phyloP scores from a whole-genome alignment of 495 filamentous ascomycete species.

The Thozetella sp. region DNA sequence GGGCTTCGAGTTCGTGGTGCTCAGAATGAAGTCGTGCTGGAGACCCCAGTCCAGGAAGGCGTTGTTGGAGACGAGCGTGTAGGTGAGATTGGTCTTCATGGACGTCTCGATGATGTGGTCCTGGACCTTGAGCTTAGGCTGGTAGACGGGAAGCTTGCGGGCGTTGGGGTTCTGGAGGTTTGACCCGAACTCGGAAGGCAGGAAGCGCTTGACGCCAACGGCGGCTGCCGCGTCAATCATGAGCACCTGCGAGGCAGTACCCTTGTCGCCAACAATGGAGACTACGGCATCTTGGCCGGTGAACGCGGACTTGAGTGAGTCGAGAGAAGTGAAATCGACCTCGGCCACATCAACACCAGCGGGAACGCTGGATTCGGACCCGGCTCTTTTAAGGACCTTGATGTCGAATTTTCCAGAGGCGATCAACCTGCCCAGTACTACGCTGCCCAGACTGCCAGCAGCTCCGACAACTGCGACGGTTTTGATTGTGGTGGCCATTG shows the following conservation, averaged over 20 bases:
- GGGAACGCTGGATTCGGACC: slow-evolving; percentile 28
- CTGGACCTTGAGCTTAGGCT: slow-evolving; percentile 39
- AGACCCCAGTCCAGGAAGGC: slow-evolving; percentile 33
- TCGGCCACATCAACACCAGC: slow-evolving; percentile 33
- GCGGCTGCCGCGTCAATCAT: slow-evolving; percentile 54
- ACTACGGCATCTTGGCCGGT: slow-evolving; percentile 51
- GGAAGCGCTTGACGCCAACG: slow-evolving; percentile 51
- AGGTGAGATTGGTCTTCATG: slow-evolving; percentile 37
- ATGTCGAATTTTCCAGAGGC: slow-evolving; percentile 46
- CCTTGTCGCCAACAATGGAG: slow-evolving; percentile 19
- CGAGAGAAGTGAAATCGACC: slow-evolving; percentile 49
- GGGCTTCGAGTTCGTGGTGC: slow-evolving; percentile 1
- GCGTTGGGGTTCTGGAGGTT: slow-evolving; percentile 36
- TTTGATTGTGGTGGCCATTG: slow-evolving; percentile 18
- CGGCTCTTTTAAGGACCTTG: slow-evolving; percentile 48
- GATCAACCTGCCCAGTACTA: slow-evolving; percentile 48
- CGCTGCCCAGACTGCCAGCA: slow-evolving; percentile 51
- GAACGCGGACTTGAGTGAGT: slow-evolving; percentile 43
- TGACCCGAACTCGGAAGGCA: slow-evolving; percentile 58
- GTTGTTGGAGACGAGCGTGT: slow-evolving; percentile 43
- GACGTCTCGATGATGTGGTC: slow-evolving; percentile 42
- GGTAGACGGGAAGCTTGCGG: slow-evolving; percentile 40
- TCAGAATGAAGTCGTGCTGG: slow-evolving; percentile 4
- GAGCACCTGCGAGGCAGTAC: slow-evolving; percentile 25
- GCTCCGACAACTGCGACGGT: slow-evolving; percentile 34